Percentiles rank a stretch among this genome's conserved stretches.
Evolutionary conservation across 148 eudicot species (phyloP).

Genomic region (Vaccinium macrocarpon): DNA sequence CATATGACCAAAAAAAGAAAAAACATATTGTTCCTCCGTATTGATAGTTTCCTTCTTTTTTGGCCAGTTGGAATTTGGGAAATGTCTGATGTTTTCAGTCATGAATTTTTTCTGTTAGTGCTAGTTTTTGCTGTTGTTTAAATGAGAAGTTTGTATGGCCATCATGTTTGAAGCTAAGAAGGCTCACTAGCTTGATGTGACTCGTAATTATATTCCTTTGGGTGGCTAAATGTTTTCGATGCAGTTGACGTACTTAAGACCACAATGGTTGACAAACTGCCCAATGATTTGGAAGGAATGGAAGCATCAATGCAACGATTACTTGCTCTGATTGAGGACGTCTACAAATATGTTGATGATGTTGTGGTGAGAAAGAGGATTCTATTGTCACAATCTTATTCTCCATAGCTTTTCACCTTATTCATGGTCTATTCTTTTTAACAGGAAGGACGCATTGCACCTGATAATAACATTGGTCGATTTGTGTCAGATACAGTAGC

Average conservation of each 20-base stretch:
- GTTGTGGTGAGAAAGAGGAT: constrained; percentile 71
- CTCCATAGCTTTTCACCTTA: not conserved
- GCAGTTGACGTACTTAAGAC: constrained; percentile 89
- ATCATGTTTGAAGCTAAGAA: not conserved
- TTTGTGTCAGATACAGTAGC: constrained; percentile 74
- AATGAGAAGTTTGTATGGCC: not conserved
- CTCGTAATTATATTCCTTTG: not conserved
- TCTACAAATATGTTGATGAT: constrained; percentile 78
- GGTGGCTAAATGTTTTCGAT: not conserved
- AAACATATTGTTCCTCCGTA: not conserved
- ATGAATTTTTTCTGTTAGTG: not conserved
- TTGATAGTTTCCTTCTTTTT: not conserved
- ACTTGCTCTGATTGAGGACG: constrained; percentile 30
- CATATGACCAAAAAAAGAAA: too few relatives aligned
- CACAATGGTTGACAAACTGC: constrained; percentile 82
- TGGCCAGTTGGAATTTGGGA: not conserved
- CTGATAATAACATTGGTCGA: constrained; percentile 80
- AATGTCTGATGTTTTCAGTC: not conserved
- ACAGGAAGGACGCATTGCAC: constrained; percentile 72
- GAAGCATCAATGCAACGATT: constrained; percentile 5
- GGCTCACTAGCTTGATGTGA: not conserved
- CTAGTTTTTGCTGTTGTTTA: not conserved
- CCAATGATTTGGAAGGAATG: constrained; percentile 85
- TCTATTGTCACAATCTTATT: not conserved
- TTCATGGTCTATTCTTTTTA: constrained; percentile 1